Base-by-base conservation (phyloP, 192 early-diverging fungal genomes). In the Radiomyces spectabilis region DNA sequence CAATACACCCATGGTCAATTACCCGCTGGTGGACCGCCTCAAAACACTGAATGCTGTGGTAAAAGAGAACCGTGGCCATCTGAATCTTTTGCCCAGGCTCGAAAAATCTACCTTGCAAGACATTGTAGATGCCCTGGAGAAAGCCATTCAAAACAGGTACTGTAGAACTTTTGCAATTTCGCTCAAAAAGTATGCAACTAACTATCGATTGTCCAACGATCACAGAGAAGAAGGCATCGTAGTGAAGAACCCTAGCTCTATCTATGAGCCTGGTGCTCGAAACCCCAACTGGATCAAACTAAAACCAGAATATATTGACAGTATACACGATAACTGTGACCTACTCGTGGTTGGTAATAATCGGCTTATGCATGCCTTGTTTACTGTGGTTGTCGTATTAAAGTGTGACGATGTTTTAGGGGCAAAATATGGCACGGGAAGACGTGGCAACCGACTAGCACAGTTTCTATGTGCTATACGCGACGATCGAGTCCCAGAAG, bases 251-350 rank as follows among this genome's bases (percentile, higher is more conserved):
- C 88, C 88, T 2, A 38, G 46, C 5, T 71, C 76, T 7, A 25
- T 22, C 3, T 92, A 92, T 64, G 43, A 56, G 3, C 71, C 73
- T 10, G 66, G 78, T 22, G 71, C 71, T 42, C 71, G 82, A 12
- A 55, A 64, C 16, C 40, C 70, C 16, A 65, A 72, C 19, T 92
- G 89, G 88, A 48, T 91, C 25, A 92, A 92, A 50, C 52, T 92
- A 13, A 92, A 85, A 53, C 83, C 89, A 0, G 89, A 92, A 13
- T 92, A 89, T 60, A 63, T 91, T 10, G 83, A 85, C 35, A 52
- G 65, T 3, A 60, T 90, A 2, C 74, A 68, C 32, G 85, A 92
- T 41, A 82, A 82, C 55, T 53, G 89, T 34, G 89, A 92, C 61
- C 59, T 92, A 9, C 46, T 92, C 6, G 51, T 92, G 2, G 73